Base-by-base conservation (phyloP, 768 basidiomycete genomes). In the Phylloporus sp. region DNA sequence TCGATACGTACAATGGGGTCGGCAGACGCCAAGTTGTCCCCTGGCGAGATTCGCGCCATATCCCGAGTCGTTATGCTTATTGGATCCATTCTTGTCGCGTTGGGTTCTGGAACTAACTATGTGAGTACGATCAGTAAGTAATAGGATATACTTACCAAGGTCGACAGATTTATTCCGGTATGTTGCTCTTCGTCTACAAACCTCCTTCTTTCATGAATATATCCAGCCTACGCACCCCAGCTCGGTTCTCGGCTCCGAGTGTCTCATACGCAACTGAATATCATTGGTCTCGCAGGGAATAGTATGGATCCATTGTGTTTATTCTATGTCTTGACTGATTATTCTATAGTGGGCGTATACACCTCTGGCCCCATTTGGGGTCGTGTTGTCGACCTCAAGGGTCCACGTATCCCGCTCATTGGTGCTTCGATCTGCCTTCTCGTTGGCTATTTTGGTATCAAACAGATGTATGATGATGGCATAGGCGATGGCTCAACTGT, bases 161-260 rank as follows among this genome's bases (percentile, higher is more conserved):
- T 20, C 16, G 45, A 23, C 27, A 69, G 67, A 59, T 69, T 49
- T 69, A 65, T 35, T 69, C 67, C 45, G 69, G 67, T 67, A 31
- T 9, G 64, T 50, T 13, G 18, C 45, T 18, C 8, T 20, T 44
- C 18, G 7, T 7, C 2, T 15, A 16, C 9, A 1, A 8, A 13
- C 1, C 11, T 27, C 4, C 6, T 22, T 2, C 20, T 27, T 27
- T 8, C 15, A 44, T 51, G 45, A 48, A 45, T 22, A 18, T 47
- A 38, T 35, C 53, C 54, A 85, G 92, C 91, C 18, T 97, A 94
- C 65, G 82, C 88, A 2, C 92, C 93, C 0, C 92, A 95, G 65
- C 78, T 95, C 5, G 89, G 88, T 2, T 71, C 82, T n/a, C 80
- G 82, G 35, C 78, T 95, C 16, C 73, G 77, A 41, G 80, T 95